Percentiles rank a stretch among this genome's conserved stretches.
Conservation (phyloP, 1,284 basidiomycete species). For the Cryptococcus sp. region DNA sequence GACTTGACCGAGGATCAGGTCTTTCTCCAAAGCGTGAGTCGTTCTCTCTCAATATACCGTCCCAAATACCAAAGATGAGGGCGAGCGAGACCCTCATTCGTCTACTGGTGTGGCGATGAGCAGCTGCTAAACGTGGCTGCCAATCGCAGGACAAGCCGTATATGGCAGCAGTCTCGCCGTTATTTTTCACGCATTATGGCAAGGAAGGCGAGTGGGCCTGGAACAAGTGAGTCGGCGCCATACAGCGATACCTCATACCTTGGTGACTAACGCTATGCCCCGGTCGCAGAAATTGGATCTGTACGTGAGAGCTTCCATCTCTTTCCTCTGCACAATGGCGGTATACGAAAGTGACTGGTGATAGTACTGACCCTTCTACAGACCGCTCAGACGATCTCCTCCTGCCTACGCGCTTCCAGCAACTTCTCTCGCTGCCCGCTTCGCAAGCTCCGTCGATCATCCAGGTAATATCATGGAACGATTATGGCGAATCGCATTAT, state of each 20-base stretch:
- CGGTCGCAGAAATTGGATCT: constrained; percentile 47
- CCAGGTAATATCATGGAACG: constrained; percentile 54
- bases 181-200: constrained; percentile 62
- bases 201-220: constrained; percentile 47
- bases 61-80: no score
- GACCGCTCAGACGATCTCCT: constrained; percentile 53
- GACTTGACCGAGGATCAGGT: constrained; percentile 36
- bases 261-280: background rate
- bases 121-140: background rate
- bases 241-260: background rate
- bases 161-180: constrained; percentile 64
- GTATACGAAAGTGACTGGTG: background rate
- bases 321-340: background rate
- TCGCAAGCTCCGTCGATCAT: constrained; percentile 42
- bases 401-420: constrained; percentile 44
- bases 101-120: no score
- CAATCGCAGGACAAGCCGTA: constrained; percentile 55
- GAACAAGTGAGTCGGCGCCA: constrained; percentile 43
- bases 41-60: background rate
- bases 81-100: no score
- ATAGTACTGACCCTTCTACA: constrained; percentile 3
- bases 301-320: constrained; percentile 13
- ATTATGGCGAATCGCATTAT: constrained; percentile 51
- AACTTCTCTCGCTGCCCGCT: constrained; percentile 34
- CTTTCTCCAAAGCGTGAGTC: constrained; percentile 36